These are phyloP conservation scores for Leccinellum rugosiceps DNA, from an alignment of 768 basidiomycete species.

Conservation along the genomic window DNA sequence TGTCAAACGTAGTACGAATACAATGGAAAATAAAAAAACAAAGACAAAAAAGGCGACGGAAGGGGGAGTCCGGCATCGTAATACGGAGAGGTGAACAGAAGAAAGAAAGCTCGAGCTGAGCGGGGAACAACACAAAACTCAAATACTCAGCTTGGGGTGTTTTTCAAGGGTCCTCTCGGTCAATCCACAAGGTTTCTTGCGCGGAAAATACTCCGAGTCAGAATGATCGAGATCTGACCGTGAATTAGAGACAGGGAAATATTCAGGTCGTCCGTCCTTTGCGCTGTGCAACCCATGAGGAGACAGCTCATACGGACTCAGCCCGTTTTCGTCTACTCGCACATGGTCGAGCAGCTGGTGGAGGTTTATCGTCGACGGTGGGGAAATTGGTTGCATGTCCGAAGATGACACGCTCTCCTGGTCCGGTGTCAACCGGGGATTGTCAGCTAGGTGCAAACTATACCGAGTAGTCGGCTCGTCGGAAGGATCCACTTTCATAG, in stretches of 20 bases:
- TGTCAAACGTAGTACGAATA: slow-evolving; percentile 13
- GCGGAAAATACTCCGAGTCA: slow-evolving; percentile 23
- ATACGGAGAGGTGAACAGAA: neutral
- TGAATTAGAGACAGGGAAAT: slow-evolving; percentile 35
- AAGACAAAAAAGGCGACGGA: neutral
- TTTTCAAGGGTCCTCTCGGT: slow-evolving; percentile 25
- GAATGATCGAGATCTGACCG: slow-evolving; percentile 33
- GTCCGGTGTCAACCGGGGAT: slow-evolving; percentile 33
- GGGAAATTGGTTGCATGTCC: slow-evolving; percentile 33
- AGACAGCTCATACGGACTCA: slow-evolving; percentile 28
- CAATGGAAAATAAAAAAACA: neutral
- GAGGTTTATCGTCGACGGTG: slow-evolving; percentile 27
- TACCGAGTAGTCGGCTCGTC: slow-evolving; percentile 20
- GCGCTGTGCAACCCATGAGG: slow-evolving; percentile 14
- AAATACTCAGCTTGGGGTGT: slow-evolving; percentile 26
- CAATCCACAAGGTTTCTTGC: slow-evolving; percentile 22
- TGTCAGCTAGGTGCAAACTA: slow-evolving; percentile 25
- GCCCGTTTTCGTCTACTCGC: slow-evolving; percentile 18
- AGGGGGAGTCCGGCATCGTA: neutral
- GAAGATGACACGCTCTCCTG: slow-evolving; percentile 32
- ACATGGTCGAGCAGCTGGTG: slow-evolving; percentile 28
- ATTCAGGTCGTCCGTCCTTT: slow-evolving; percentile 29
- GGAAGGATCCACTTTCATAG: slow-evolving; percentile 22
- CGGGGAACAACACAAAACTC: slow-evolving; percentile 13
- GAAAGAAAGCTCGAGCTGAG: slow-evolving; percentile 1